These are phyloP conservation scores for Rhododendron henanense DNA, from an alignment of 148 eudicot genomes.

Conservation along the genomic window DNA sequence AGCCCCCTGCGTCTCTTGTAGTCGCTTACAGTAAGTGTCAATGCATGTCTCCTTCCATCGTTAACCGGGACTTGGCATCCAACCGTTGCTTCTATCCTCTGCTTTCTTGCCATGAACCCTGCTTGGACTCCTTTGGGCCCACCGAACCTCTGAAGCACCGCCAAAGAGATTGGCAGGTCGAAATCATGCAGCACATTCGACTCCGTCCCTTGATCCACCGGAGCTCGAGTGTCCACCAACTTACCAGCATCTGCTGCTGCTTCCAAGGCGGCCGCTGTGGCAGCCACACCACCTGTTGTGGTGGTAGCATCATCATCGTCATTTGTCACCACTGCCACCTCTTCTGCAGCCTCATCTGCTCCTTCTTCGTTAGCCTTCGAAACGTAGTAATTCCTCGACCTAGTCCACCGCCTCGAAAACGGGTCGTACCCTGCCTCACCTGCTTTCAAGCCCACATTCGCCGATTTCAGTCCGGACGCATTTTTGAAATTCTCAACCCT, in stretches of 20 bases:
- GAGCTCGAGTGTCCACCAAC: constrained; percentile 93
- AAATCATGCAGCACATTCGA: constrained; percentile 63
- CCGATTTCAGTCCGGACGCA: constrained; percentile 75
- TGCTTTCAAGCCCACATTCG: constrained; percentile 51
- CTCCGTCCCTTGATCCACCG: constrained; percentile 85
- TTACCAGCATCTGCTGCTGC: constrained; percentile 96
- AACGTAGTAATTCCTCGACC: constrained; percentile 77
- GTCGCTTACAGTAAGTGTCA: constrained; percentile 83
- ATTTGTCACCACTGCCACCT: constrained; percentile 16
- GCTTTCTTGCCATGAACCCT: constrained; percentile 89
- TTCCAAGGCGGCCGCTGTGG: constrained; percentile 78
- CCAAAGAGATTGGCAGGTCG: constrained; percentile 78
- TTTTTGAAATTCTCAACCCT: constrained; percentile 87
- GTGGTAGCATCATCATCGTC: constrained; percentile 22
- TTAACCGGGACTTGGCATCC: constrained; percentile 78
- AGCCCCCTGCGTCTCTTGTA: constrained; percentile 91
- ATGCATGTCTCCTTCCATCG: constrained; percentile 88
- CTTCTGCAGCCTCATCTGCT: constrained; percentile 16
- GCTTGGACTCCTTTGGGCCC: constrained; percentile 75
- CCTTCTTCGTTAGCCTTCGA: constrained; percentile 44
- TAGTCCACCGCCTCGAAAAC: constrained; percentile 96
- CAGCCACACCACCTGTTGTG: constrained; percentile 44
- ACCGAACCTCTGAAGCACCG: constrained; percentile 57
- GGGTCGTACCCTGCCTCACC: constrained; percentile 99
- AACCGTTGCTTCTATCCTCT: constrained; percentile 67